phyloP scores from a whole-genome alignment of 768 basidiomycete species.

The Tephrocybe sp. region DNA sequence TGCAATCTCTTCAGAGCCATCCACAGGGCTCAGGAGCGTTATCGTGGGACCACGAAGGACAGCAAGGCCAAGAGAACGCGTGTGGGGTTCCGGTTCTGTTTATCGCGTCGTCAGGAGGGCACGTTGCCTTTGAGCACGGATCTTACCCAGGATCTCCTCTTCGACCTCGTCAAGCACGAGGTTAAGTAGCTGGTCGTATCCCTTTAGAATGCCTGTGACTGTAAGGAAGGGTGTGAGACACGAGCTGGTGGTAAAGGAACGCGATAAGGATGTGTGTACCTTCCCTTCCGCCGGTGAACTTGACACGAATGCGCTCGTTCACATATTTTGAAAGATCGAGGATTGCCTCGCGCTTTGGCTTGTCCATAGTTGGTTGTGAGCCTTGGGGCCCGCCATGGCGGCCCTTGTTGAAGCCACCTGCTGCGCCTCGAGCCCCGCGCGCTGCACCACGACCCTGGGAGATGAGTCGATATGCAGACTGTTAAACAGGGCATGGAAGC shows the following conservation, averaged over 20 bases:
- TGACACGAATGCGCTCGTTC: constrained; percentile 89
- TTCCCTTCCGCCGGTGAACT: constrained; percentile 98
- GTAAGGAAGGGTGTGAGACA: constrained; percentile 8
- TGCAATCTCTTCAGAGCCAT: constrained; percentile 92
- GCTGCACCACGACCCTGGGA: constrained; percentile 59
- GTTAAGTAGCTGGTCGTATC: constrained; percentile 94
- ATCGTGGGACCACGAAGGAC: constrained; percentile 95
- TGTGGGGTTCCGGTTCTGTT: constrained; percentile 63
- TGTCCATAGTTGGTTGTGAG: constrained; percentile 55
- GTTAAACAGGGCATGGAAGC: constrained; percentile 25
- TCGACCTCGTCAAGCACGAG: constrained; percentile 95
- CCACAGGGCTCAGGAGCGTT: constrained; percentile 90
- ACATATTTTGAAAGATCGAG: constrained; percentile 94
- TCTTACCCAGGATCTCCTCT: constrained; percentile 73
- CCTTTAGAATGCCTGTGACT: constrained; percentile 94
- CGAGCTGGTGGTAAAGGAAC: not conserved
- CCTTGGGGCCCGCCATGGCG: constrained; percentile 52
- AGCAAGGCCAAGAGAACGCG: constrained; percentile 74
- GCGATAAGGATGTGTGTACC: constrained; percentile 44
- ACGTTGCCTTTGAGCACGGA: constrained; percentile 11
- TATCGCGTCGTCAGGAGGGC: not conserved
- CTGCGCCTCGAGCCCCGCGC: constrained; percentile 44
- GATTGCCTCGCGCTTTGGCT: constrained; percentile 91
- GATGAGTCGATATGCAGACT: constrained; percentile 35
- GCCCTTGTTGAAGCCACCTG: constrained; percentile 44